phyloP scores from a whole-genome alignment of 2,329 filamentous ascomycete species.

The Penicillium sp. region DNA sequence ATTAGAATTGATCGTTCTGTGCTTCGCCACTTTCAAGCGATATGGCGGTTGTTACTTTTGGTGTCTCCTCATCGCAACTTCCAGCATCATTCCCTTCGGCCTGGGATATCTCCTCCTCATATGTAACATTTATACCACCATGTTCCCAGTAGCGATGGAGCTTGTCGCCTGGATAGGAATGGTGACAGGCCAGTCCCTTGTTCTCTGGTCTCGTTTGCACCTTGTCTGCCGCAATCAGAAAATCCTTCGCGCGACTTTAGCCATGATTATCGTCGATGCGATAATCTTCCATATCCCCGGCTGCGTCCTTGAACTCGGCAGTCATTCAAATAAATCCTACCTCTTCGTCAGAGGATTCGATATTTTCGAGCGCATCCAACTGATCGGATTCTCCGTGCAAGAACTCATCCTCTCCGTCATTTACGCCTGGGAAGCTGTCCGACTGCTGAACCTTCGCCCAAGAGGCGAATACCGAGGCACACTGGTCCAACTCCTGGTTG shows the following conservation, averaged over 20 bases:
- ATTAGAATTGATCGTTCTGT: slow-evolving; percentile 48
- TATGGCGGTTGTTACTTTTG: slow-evolving; percentile 52
- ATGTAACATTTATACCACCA: slow-evolving; percentile 36
- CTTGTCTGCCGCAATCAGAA: slow-evolving; percentile 41
- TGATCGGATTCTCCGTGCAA: slow-evolving; percentile 56
- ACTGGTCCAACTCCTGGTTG: slow-evolving; percentile 47
- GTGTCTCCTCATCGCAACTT: slow-evolving; percentile 44
- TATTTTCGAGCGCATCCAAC: slow-evolving; percentile 54
- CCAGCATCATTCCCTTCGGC: slow-evolving; percentile 46
- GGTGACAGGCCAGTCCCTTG: slow-evolving; percentile 51
- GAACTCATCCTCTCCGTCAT: slow-evolving; percentile 53
- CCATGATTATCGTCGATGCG: slow-evolving; percentile 47
- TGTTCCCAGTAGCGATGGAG: slow-evolving; percentile 41
- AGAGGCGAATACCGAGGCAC: slow-evolving; percentile 40
- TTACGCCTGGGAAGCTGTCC: slow-evolving; percentile 54
- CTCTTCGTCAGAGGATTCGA: slow-evolving; percentile 37
- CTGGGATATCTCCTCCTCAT: slow-evolving; percentile 50
- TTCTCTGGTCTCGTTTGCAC: slow-evolving; percentile 51
- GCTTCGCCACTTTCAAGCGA: slow-evolving; percentile 48
- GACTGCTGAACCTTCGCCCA: slow-evolving; percentile 48
- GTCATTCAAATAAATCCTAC: slow-evolving; percentile 27
- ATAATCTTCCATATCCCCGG: slow-evolving; percentile 45
- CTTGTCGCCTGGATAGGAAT: slow-evolving; percentile 47
- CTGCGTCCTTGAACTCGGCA: slow-evolving; percentile 44
- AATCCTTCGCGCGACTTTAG: slow-evolving; percentile 39